Percentiles rank a stretch among this genome's conserved stretches.
These are phyloP conservation scores for Haematococcus lacustris DNA, from an alignment of 139 green algal species.

Conservation along the genomic window DNA sequence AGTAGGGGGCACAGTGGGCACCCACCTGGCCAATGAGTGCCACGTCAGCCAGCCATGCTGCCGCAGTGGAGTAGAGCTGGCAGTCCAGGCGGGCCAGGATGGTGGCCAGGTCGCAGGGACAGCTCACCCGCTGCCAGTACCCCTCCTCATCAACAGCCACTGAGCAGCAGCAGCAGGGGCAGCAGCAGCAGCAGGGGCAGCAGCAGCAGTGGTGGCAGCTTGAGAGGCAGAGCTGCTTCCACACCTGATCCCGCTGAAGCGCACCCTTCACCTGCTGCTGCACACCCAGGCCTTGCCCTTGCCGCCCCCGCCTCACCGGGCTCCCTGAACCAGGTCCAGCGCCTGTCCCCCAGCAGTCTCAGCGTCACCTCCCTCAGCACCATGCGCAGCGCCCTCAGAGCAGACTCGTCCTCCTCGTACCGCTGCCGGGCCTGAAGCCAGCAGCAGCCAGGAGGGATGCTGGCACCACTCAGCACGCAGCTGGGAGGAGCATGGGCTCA, in stretches of 20 bases:
- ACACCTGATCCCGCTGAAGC: no score
- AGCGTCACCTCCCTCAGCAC: slow-evolving; percentile 51
- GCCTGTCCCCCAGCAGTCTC: slow-evolving; percentile 41
- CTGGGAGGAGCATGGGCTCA: no score
- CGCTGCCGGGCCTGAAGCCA: slow-evolving; percentile 12
- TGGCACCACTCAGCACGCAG: neutral
- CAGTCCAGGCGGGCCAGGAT: slow-evolving; percentile 60
- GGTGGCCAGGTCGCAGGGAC: slow-evolving; percentile 70
- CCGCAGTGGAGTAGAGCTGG: slow-evolving; percentile 44
- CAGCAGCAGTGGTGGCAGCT: no score
- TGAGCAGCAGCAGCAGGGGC: no score
- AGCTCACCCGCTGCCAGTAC: slow-evolving; percentile 15
- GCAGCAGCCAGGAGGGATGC: neutral
- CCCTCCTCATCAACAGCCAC: slow-evolving; percentile 3
- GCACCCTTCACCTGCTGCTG: no score
- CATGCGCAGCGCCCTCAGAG: slow-evolving; percentile 60
- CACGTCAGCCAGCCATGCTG: slow-evolving; percentile 58
- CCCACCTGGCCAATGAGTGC: slow-evolving; percentile 41
- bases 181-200: no score
- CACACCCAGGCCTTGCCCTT: no score
- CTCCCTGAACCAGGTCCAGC: slow-evolving; percentile 47
- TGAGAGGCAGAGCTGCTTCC: no score
- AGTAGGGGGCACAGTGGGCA: neutral
- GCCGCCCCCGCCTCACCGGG: neutral
- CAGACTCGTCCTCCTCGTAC: slow-evolving; percentile 48